Evolutionary conservation across 495 filamentous ascomycete species (phyloP).

Genomic region (Acidomyces sp.): DNA sequence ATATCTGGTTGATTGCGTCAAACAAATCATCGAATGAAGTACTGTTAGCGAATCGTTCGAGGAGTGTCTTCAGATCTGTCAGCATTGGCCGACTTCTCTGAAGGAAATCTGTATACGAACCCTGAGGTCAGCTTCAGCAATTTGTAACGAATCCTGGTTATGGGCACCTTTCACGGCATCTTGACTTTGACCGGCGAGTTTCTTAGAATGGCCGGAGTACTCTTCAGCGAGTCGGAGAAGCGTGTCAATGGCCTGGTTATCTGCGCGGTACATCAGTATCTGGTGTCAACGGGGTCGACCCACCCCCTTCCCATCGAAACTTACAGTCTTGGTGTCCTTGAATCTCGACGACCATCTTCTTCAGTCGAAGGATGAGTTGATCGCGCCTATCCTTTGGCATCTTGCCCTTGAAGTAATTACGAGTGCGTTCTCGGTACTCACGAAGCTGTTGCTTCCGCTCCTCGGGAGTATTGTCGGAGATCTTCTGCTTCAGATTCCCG

Average conservation of each 20-base stretch:
- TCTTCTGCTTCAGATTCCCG: constrained; percentile 37
- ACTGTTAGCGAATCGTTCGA: constrained; percentile 92
- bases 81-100: constrained; percentile 31
- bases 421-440: constrained; percentile 44
- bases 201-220: constrained; percentile 64
- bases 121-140: constrained; percentile 69
- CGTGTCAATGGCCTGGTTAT: constrained; percentile 77
- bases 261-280: constrained; percentile 28
- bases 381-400: constrained; percentile 89
- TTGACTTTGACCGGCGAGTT: constrained; percentile 45
- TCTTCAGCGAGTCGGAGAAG: constrained; percentile 71
- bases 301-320: background rate
- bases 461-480: constrained; percentile 42
- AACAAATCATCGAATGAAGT: constrained; percentile 80
- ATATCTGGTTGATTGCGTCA: constrained; percentile 73
- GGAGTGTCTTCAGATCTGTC: constrained; percentile 51
- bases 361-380: constrained; percentile 80
- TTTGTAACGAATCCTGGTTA: constrained; percentile 43
- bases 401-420: constrained; percentile 60
- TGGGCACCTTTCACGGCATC: constrained; percentile 59
- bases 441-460: constrained; percentile 49
- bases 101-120: constrained; percentile 36
- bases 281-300: background rate
- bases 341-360: constrained; percentile 96
- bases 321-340: constrained; percentile 82